Conservation (phyloP, 495 filamentous ascomycete species). For the Neurospora sp. region DNA sequence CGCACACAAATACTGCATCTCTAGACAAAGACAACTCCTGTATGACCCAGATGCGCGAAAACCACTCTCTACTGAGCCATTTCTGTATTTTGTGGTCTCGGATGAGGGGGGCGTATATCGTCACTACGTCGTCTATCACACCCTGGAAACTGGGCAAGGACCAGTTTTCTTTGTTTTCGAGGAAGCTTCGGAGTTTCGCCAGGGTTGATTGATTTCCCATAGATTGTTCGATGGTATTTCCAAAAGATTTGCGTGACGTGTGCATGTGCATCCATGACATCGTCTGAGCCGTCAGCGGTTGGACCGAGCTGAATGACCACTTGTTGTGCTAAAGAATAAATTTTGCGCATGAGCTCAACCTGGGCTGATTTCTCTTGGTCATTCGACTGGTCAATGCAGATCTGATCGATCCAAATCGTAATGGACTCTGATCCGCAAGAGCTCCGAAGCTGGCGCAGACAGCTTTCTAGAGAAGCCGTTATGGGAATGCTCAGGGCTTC, state of each 20-base stretch:
- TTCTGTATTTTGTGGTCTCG: not conserved
- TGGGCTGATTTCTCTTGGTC: not conserved
- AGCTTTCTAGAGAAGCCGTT: not conserved
- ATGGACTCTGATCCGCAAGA: not conserved
- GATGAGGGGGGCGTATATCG: not conserved
- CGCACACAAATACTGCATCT: not conserved
- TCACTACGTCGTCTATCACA: accelerated
- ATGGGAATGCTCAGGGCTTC: not conserved
- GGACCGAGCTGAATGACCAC: not conserved
- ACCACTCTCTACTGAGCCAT: not conserved
- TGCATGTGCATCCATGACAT: slow-evolving; percentile 5
- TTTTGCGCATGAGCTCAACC: not conserved
- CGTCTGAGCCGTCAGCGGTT: slow-evolving; percentile 3
- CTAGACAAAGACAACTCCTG: not conserved
- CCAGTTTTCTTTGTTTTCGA: not conserved
- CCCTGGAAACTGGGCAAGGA: not conserved
- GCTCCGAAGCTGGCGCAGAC: not conserved
- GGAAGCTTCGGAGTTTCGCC: not conserved
- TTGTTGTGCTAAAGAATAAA: not conserved
- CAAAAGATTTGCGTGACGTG: not conserved
- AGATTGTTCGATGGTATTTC: not conserved
- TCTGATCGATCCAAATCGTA: not conserved
- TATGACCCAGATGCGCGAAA: not conserved
- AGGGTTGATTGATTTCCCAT: not conserved
- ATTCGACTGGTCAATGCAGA: not conserved